These are phyloP conservation scores for Dothistroma septosporum DNA, from an alignment of 2,329 filamentous ascomycete species.

Conservation along the genomic window DNA sequence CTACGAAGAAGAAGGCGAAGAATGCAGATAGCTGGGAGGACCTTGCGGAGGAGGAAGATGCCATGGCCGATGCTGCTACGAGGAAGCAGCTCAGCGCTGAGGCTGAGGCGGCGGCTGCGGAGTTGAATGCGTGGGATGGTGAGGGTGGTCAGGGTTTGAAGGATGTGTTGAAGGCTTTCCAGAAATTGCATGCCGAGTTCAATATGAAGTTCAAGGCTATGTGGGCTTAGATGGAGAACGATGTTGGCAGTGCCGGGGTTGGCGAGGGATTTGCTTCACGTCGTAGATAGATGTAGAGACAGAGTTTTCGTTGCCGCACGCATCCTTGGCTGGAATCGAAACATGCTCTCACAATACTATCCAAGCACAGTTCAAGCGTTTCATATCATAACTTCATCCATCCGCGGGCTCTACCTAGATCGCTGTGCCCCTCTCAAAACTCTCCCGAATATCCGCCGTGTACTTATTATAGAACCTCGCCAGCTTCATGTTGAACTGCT, in stretches of 20 bases:
- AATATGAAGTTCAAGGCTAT: constrained; percentile 60
- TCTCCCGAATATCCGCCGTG: constrained; percentile 92
- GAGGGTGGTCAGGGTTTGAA: constrained; percentile 48
- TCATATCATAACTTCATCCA: not conserved
- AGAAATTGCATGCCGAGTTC: constrained; percentile 55
- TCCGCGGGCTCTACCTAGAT: constrained; percentile 57
- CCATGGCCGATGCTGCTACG: constrained; percentile 22
- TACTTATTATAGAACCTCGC: constrained; percentile 98
- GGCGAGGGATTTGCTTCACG: not conserved
- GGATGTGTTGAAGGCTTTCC: constrained; percentile 58
- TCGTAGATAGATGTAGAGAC: not conserved
- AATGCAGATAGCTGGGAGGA: constrained; percentile 44
- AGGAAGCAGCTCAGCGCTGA: constrained; percentile 24
- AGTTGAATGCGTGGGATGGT: constrained; percentile 35
- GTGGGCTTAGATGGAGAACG: constrained; percentile 48
- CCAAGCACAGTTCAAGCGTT: not conserved
- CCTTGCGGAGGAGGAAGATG: constrained; percentile 36
- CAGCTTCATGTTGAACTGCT: constrained; percentile 99
- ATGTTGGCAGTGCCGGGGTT: not conserved
- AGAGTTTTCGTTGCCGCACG: not conserved
- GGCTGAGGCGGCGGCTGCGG: constrained; percentile 24
- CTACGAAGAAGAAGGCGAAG: constrained; percentile 37
- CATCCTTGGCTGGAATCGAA: too few relatives aligned
- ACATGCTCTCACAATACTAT: too few relatives aligned
- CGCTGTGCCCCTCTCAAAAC: constrained; percentile 95